These are phyloP conservation scores for Daldinia caldariorum DNA, from an alignment of 495 filamentous ascomycete species.

Conservation along the genomic window DNA sequence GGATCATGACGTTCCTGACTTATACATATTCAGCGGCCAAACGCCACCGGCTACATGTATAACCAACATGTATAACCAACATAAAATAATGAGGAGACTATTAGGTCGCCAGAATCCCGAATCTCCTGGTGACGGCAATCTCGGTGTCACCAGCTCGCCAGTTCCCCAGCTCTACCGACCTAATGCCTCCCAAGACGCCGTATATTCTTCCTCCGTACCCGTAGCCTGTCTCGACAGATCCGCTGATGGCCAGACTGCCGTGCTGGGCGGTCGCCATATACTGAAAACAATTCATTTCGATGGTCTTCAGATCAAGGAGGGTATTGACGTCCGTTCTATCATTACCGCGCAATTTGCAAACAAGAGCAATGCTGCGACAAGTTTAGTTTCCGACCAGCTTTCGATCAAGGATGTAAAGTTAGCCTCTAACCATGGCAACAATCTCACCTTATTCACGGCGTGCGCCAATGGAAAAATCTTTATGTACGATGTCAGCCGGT, in stretches of 20 bases:
- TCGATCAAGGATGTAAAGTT: constrained; percentile 87
- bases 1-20: constrained; percentile 45
- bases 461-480: constrained; percentile 87
- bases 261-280: constrained; percentile 83
- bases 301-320: constrained; percentile 74
- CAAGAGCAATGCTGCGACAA: constrained; percentile 62
- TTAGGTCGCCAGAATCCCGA: constrained; percentile 57
- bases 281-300: constrained; percentile 83
- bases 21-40: constrained; percentile 34
- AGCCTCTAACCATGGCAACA: constrained; percentile 62
- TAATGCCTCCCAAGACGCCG: constrained; percentile 75
- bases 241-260: constrained; percentile 75
- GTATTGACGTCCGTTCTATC: constrained; percentile 80
- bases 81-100: constrained; percentile 63
- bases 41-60: constrained; percentile 45
- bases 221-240: constrained; percentile 83
- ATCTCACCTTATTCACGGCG: constrained; percentile 77
- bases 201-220: constrained; percentile 75
- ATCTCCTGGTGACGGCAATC: constrained; percentile 49
- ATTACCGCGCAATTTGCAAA: constrained; percentile 74
- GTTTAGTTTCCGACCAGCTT: constrained; percentile 71
- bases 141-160: constrained; percentile 51
- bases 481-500: constrained; percentile 81
- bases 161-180: constrained; percentile 60
- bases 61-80: constrained; percentile 58